Evolutionary conservation across 345 rosid genomes (phyloP).

Genomic region (Lepidium aucheri): DNA sequence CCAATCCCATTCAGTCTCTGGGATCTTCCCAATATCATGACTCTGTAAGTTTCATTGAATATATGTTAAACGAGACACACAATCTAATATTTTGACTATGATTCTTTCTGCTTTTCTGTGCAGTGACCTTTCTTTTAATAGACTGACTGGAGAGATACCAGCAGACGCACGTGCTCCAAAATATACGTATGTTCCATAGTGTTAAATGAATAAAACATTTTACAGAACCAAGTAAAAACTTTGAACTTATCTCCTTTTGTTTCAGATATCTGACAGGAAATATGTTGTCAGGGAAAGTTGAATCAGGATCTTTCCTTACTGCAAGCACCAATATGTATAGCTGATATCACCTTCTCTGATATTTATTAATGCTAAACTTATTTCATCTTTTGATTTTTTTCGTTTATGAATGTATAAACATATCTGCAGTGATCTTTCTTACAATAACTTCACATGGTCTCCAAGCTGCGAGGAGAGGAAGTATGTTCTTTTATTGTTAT

Average conservation of each 20-base stretch:
- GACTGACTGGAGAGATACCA: conserved; percentile 24
- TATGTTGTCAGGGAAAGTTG: conserved; percentile 23
- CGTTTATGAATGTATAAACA: not conserved
- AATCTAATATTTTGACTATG: not conserved
- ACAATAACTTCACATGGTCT: conserved; percentile 29
- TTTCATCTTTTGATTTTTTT: not conserved
- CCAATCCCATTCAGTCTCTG: conserved; percentile 23
- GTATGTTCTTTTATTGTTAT: conserved; percentile 7
- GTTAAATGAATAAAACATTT: not conserved
- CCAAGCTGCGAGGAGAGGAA: conserved; percentile 21
- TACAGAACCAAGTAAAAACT: not conserved
- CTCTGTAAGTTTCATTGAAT: conserved; percentile 19
- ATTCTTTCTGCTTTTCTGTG: not conserved
- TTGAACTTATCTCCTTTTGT: not conserved
- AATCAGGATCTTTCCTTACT: conserved; percentile 27
- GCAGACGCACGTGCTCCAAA: conserved; percentile 13
- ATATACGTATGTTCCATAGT: conserved; percentile 4
- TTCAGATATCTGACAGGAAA: conserved; percentile 29
- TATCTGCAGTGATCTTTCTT: conserved; percentile 28
- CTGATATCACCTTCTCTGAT: not conserved
- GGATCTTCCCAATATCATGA: conserved; percentile 21
- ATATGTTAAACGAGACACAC: not conserved
- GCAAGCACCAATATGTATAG: conserved; percentile 28
- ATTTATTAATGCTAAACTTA: not conserved
- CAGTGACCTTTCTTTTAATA: conserved; percentile 31